These are phyloP conservation scores for Candida cerambycidarum DNA, from an alignment of 805 yeast genomes.

Conservation along the genomic window DNA sequence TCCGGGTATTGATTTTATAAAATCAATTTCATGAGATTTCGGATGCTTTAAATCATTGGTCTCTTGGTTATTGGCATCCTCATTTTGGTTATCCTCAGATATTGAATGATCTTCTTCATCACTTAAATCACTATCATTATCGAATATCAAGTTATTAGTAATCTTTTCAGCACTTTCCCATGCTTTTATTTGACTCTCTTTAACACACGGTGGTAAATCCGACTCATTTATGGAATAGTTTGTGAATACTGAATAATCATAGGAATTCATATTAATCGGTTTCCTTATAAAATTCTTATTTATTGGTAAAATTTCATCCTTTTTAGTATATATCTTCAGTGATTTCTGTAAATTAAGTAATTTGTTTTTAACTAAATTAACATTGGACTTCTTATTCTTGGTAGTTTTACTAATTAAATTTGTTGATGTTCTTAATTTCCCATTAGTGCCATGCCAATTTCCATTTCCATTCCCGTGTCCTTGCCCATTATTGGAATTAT, in stretches of 20 bases:
- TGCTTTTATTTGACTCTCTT: constrained; percentile 42
- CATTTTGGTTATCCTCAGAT: constrained; percentile 12
- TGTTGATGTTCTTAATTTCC: constrained; percentile 8
- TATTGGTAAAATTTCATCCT: constrained; percentile 8
- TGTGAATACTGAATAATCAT: constrained; percentile 40
- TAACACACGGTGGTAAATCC: constrained; percentile 32
- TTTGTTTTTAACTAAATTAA: constrained; percentile 33
- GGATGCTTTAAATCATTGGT: background rate
- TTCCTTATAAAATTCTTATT: constrained; percentile 29
- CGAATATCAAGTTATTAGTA: constrained; percentile 36
- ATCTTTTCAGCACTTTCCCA: constrained; percentile 47
- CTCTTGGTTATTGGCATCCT: constrained; percentile 9
- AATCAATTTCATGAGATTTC: constrained; percentile 9
- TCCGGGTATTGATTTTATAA: constrained; percentile 38
- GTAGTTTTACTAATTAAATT: constrained; percentile 12
- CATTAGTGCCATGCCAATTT: background rate
- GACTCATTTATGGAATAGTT: constrained; percentile 20
- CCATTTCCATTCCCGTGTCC: background rate
- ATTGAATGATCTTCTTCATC: constrained; percentile 19
- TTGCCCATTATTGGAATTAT: too few species aligned
- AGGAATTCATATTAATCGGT: constrained; percentile 31
- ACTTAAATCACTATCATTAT: constrained; percentile 24
- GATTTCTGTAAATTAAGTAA: constrained; percentile 40
- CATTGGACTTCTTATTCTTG: constrained; percentile 21
- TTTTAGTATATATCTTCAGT: constrained; percentile 23